Evolutionary conservation across 768 basidiomycete species (phyloP).

Genomic region (Coprinellus aureogranulatus): DNA sequence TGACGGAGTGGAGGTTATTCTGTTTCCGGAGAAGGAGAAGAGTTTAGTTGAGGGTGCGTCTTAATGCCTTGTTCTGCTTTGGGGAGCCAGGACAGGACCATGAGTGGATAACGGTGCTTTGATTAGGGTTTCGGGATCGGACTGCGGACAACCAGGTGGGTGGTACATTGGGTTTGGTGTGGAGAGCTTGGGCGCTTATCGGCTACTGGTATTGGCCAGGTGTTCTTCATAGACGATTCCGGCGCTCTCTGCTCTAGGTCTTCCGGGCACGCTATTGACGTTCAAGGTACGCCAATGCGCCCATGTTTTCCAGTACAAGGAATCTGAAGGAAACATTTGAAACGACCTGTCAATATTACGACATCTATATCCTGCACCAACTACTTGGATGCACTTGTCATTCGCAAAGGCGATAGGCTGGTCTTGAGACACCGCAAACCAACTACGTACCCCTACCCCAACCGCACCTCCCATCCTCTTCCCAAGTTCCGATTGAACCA

Average conservation of each 20-base stretch:
- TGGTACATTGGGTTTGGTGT: too few species aligned
- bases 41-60: slow-evolving; percentile 74
- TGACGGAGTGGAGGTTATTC: slow-evolving; percentile 60
- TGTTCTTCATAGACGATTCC: slow-evolving; percentile 79
- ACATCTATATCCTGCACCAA: neutral
- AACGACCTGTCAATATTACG: too few species aligned
- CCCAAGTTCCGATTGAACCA: slow-evolving; percentile 64
- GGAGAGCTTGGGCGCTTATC: neutral
- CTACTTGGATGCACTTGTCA: neutral
- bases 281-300: slow-evolving; percentile 66
- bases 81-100: neutral
- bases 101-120: neutral
- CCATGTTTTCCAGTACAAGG: too few species aligned
- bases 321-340: too few species aligned
- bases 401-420: slow-evolving; percentile 51
- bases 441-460: slow-evolving; percentile 74
- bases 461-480: slow-evolving; percentile 70
- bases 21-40: slow-evolving; percentile 73
- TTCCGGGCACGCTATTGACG: slow-evolving; percentile 78
- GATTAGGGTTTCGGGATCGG: slow-evolving; percentile 61
- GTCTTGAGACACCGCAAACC: slow-evolving; percentile 78
- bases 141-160: slow-evolving; percentile 71
- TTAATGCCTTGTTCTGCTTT: neutral
- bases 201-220: slow-evolving; percentile 38
- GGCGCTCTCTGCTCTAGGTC: slow-evolving; percentile 76